These are phyloP conservation scores for Hymenotorrendiella dingleyae DNA, from an alignment of 2,329 filamentous ascomycete species.

Conservation along the genomic window DNA sequence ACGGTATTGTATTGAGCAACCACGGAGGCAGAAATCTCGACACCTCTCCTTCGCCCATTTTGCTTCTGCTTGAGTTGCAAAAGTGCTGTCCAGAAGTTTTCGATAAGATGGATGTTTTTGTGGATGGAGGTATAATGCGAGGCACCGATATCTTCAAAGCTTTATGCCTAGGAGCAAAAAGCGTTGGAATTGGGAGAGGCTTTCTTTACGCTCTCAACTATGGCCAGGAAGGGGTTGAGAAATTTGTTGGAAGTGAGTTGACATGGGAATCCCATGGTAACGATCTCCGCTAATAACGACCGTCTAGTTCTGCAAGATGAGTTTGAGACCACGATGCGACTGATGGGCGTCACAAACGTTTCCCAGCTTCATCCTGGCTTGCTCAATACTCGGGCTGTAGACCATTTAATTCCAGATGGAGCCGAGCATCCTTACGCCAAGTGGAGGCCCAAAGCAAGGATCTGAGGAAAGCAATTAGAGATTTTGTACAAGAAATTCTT, in stretches of 20 bases:
- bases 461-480: too few species aligned
- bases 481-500: too few species aligned
- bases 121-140: conserved; percentile 60
- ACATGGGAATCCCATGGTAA: too few species aligned
- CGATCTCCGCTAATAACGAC: too few species aligned
- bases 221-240: conserved; percentile 51
- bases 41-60: conserved; percentile 46
- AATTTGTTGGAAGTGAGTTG: conserved; percentile 46
- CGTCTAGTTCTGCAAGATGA: conserved; percentile 53
- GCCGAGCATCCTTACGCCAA: conserved; percentile 41
- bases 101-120: conserved; percentile 51
- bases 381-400: conserved; percentile 48
- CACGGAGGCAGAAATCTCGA: conserved; percentile 58
- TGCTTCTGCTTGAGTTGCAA: conserved; percentile 58
- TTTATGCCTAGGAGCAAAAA: conserved; percentile 57
- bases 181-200: conserved; percentile 56
- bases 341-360: conserved; percentile 57
- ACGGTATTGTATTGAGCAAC: conserved; percentile 65
- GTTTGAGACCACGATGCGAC: conserved; percentile 59
- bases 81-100: conserved; percentile 56
- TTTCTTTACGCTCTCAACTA: conserved; percentile 57
- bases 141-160: conserved; percentile 65
- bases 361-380: conserved; percentile 55
- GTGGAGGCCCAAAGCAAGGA: conserved; percentile 28
- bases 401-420: conserved; percentile 39